Evolutionary conservation across 768 basidiomycete genomes (phyloP).

Genomic region (Russula vinacea): DNA sequence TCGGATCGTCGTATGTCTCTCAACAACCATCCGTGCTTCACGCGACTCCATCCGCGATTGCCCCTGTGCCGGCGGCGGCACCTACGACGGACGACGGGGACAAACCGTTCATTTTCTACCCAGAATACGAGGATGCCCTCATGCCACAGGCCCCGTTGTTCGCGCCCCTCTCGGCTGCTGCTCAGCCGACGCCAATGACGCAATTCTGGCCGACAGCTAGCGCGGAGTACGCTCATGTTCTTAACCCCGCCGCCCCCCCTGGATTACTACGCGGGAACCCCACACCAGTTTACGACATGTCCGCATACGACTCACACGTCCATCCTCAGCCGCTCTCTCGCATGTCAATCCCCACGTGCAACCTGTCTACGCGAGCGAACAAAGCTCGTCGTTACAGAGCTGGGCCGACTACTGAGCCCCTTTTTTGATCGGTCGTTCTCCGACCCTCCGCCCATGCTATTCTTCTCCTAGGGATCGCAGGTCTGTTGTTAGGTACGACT

Average conservation of each 20-base stretch:
- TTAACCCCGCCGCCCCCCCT: slow-evolving; percentile 24
- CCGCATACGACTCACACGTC: slow-evolving; percentile 6
- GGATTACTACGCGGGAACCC: slow-evolving; percentile 21
- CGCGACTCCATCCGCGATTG: not conserved
- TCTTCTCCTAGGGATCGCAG: slow-evolving; percentile 12
- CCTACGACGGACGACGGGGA: slow-evolving; percentile 26
- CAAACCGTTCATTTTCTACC: slow-evolving; percentile 31
- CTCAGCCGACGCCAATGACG: slow-evolving; percentile 8
- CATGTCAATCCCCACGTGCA: slow-evolving; percentile 1
- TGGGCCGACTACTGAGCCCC: slow-evolving; percentile 19
- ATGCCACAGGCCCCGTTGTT: slow-evolving; percentile 10
- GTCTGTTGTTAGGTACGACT: not conserved
- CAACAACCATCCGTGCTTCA: slow-evolving; percentile 11
- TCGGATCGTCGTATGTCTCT: not conserved
- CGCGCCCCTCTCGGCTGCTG: slow-evolving; percentile 14
- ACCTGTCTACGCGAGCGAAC: slow-evolving; percentile 19
- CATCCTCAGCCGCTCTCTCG: slow-evolving; percentile 1
- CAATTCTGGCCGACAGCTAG: slow-evolving; percentile 19
- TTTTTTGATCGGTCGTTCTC: slow-evolving; percentile 7
- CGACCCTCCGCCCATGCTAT: not conserved
- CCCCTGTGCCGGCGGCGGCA: not conserved
- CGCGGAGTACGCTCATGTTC: slow-evolving; percentile 24
- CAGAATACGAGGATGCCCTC: slow-evolving; percentile 27
- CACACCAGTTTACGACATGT: slow-evolving; percentile 17
- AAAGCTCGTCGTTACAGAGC: slow-evolving; percentile 23